Conservation (phyloP, 2,329 filamentous ascomycete species). For the Pyricularia sp. region DNA sequence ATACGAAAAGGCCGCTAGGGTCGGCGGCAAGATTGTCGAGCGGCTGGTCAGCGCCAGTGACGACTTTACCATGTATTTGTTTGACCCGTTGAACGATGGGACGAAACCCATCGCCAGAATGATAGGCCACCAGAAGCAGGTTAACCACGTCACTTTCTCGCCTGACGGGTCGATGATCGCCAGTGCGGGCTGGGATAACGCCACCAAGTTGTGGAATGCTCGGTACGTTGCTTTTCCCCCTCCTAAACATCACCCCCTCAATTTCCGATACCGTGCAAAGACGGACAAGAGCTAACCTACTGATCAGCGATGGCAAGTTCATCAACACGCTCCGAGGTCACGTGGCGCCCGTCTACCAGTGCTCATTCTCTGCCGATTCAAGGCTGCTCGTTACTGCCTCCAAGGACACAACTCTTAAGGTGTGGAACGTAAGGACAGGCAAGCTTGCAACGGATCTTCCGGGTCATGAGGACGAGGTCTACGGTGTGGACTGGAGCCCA, state of each 20-base stretch:
- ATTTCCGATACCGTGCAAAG: constrained; percentile 8
- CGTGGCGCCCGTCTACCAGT: constrained; percentile 84
- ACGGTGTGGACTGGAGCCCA: constrained; percentile 89
- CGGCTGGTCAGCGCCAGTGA: constrained; percentile 76
- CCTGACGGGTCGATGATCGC: constrained; percentile 84
- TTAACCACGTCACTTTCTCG: constrained; percentile 92
- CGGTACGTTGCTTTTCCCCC: constrained; percentile 39
- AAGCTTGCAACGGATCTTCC: constrained; percentile 76
- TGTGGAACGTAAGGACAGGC: constrained; percentile 82
- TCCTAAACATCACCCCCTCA: constrained; percentile 8
- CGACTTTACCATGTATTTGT: constrained; percentile 94
- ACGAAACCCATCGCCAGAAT: constrained; percentile 82
- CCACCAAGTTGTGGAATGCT: constrained; percentile 85
- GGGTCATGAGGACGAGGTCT: constrained; percentile 87
- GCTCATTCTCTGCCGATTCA: constrained; percentile 85
- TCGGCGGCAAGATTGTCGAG: constrained; percentile 70
- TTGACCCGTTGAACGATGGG: constrained; percentile 66
- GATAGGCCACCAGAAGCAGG: constrained; percentile 91
- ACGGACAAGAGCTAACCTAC: not conserved
- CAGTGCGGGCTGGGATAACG: constrained; percentile 86
- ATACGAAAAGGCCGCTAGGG: constrained; percentile 75
- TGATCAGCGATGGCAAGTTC: constrained; percentile 57
- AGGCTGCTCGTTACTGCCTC: constrained; percentile 78
- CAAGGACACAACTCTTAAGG: constrained; percentile 89
- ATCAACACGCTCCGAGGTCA: constrained; percentile 82